Evolutionary conservation across 1,284 basidiomycete species (phyloP).

Genomic region (Termitomyces sp.): DNA sequence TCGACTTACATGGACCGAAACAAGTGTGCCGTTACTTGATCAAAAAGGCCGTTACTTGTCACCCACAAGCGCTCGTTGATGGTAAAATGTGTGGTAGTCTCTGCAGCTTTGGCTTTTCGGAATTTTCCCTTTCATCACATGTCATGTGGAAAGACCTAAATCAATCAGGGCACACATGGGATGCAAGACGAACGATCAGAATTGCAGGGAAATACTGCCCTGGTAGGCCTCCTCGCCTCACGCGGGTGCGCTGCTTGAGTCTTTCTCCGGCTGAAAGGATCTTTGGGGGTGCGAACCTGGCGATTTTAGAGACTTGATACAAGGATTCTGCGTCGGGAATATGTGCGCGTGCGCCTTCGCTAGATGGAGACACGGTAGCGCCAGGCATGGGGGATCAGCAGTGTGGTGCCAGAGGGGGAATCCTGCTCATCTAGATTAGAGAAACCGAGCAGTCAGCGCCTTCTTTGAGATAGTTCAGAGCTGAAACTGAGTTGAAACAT

Average conservation of each 20-base stretch:
- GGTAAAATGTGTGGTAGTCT: too few relatives aligned
- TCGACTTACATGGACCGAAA: too few relatives aligned
- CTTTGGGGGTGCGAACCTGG: background rate
- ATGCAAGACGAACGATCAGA: too few relatives aligned
- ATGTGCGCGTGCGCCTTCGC: background rate
- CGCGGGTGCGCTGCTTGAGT: background rate
- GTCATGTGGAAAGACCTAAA: too few relatives aligned
- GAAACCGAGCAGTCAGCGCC: background rate
- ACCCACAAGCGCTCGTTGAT: too few relatives aligned
- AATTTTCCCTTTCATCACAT: too few relatives aligned
- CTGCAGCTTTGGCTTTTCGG: too few relatives aligned
- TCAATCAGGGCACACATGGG: too few relatives aligned
- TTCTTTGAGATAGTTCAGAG: background rate
- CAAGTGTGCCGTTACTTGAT: too few relatives aligned
- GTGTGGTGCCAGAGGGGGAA: background rate
- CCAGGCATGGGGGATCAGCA: too few relatives aligned
- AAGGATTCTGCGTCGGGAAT: background rate
- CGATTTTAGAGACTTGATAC: background rate
- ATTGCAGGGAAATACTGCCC: background rate
- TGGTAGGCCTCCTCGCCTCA: background rate
- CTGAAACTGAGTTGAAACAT: background rate
- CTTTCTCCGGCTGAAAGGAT: background rate
- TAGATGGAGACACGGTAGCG: too few relatives aligned
- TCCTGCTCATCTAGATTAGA: background rate
- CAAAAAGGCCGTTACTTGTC: too few relatives aligned